Evolutionary conservation across 2,329 filamentous ascomycete genomes (phyloP).

Genomic region (Aquanectria penicillioides): DNA sequence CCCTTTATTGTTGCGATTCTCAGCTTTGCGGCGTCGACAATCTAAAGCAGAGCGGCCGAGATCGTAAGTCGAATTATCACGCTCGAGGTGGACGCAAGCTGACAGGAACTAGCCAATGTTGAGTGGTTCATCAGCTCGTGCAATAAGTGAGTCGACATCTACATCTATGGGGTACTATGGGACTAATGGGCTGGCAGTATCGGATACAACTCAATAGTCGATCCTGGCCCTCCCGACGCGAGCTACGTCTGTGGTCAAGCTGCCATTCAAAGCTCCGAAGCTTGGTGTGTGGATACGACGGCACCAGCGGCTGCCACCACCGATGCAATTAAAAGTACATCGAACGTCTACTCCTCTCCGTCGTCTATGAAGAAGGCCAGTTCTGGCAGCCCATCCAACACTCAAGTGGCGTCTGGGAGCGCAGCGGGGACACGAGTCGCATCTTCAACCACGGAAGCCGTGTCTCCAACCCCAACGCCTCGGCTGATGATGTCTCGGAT

Average conservation of each 20-base stretch:
- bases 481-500: no score
- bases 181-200: conserved; percentile 34
- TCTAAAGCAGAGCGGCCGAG: conserved; percentile 47
- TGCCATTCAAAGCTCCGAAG: no score
- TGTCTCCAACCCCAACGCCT: no score
- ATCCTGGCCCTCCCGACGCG: conserved; percentile 40
- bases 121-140: conserved; percentile 62
- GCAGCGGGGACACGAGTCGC: no score
- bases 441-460: no score
- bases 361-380: no score
- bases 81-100: conserved; percentile 13
- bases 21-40: conserved; percentile 59
- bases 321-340: no score
- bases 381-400: no score
- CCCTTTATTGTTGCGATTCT: conserved; percentile 63
- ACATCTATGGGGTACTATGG: background rate
- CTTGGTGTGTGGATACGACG: no score
- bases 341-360: no score
- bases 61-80: conserved; percentile 50
- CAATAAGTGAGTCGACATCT: conserved; percentile 53
- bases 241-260: conserved; percentile 34
- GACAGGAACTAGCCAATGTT: conserved; percentile 55
- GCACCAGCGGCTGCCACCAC: no score
- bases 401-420: no score
- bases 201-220: conserved; percentile 37